A percentile compares a stretch with the other conserved stretches of the same genome.
These are phyloP conservation scores for Globisporangium parvum DNA, from an alignment of 352 stramenopile species.

Conservation along the genomic window DNA sequence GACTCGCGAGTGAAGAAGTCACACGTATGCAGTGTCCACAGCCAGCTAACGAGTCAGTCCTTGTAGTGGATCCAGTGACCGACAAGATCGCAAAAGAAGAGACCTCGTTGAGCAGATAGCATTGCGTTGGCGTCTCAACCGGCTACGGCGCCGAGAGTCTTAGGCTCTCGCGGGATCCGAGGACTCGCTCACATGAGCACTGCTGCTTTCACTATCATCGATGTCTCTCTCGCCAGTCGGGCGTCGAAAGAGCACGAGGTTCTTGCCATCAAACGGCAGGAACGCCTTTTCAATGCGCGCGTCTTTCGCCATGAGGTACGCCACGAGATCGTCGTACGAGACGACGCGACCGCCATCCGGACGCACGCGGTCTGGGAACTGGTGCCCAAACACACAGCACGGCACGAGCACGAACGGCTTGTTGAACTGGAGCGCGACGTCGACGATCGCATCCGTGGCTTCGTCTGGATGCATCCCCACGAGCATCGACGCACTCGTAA, in stretches of 20 bases:
- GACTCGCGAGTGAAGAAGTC: not conserved
- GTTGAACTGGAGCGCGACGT: slow-evolving; percentile 82
- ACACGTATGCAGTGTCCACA: too few relatives aligned
- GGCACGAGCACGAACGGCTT: slow-evolving; percentile 96
- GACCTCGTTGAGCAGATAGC: too few relatives aligned
- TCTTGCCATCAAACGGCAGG: slow-evolving; percentile 79
- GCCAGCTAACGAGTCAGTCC: too few relatives aligned
- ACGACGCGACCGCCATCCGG: slow-evolving; percentile 40
- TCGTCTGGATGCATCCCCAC: slow-evolving; percentile 94
- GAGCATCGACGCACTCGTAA: slow-evolving; percentile 76
- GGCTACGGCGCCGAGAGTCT: too few relatives aligned
- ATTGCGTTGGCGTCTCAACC: too few relatives aligned
- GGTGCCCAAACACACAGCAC: slow-evolving; percentile 92
- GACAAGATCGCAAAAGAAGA: not conserved
- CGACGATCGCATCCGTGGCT: slow-evolving; percentile 93
- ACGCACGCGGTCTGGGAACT: slow-evolving; percentile 76
- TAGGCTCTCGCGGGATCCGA: too few relatives aligned
- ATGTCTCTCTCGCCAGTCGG: not conserved
- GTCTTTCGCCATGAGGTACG: slow-evolving; percentile 76
- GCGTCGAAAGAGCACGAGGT: slow-evolving; percentile 67
- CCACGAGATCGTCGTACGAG: slow-evolving; percentile 73
- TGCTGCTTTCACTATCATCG: not conserved
- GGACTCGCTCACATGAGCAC: not conserved
- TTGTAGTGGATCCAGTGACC: too few relatives aligned
- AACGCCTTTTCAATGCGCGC: slow-evolving; percentile 49